phyloP scores from a whole-genome alignment of 2,329 filamentous ascomycete species.

The Helicocarpus griseus region DNA sequence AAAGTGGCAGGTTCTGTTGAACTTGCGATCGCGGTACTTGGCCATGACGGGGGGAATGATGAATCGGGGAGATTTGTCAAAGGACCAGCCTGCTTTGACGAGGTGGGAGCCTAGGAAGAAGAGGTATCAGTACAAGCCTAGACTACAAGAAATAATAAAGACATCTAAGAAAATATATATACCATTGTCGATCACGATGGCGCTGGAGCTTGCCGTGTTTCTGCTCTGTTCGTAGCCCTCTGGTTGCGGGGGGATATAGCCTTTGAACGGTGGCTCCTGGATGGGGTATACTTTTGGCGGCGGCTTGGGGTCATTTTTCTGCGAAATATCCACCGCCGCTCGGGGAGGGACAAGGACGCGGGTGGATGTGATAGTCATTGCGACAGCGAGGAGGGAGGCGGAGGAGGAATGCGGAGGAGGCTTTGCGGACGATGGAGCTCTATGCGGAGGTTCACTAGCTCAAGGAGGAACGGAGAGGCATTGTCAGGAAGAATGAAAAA shows the following conservation, averaged over 20 bases:
- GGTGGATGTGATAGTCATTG: slow-evolving; percentile 37
- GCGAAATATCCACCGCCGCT: slow-evolving; percentile 31
- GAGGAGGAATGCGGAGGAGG: background rate
- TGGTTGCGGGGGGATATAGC: slow-evolving; percentile 46
- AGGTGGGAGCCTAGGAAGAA: slow-evolving; percentile 62
- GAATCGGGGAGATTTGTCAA: slow-evolving; percentile 72
- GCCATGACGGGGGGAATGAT: slow-evolving; percentile 82
- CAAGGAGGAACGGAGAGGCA: background rate
- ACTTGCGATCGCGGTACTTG: slow-evolving; percentile 88
- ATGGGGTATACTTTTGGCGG: slow-evolving; percentile 45
- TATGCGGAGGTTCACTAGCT: background rate
- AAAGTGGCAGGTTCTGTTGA: slow-evolving; percentile 85
- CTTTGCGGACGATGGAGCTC: background rate
- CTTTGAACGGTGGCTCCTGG: slow-evolving; percentile 52
- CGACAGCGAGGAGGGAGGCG: background rate
- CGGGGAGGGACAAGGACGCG: slow-evolving; percentile 28
- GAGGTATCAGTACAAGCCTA: background rate
- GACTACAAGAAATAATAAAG: background rate
- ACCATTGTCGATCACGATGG: slow-evolving; percentile 99
- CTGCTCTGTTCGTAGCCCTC: slow-evolving; percentile 65
- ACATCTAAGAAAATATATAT: background rate
- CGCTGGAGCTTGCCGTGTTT: slow-evolving; percentile 49
- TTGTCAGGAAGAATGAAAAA: background rate
- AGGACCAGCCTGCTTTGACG: slow-evolving; percentile 92
- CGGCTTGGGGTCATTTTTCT: slow-evolving; percentile 44